A percentile compares a stretch with the other conserved stretches of the same genome.
Evolutionary conservation across 225 moss, liverwort and hornwort species (phyloP).

Genomic region (Polytrichum commune): DNA sequence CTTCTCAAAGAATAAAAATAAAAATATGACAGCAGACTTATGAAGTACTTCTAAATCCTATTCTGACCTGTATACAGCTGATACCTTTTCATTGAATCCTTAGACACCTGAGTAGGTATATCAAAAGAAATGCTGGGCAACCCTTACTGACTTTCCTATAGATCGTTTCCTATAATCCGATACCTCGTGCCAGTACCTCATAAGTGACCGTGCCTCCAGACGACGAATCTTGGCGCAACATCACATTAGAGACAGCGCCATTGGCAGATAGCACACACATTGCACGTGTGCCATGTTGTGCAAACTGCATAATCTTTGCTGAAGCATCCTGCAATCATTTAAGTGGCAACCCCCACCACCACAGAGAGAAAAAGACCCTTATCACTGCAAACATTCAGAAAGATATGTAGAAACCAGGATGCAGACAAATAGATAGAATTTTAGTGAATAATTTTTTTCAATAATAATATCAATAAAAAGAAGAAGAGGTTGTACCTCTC

Average conservation of each 20-base stretch:
- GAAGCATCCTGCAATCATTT: constrained; percentile 77
- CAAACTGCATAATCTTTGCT: constrained; percentile 85
- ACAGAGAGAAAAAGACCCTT: background rate
- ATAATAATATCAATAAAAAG: background rate
- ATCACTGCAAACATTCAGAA: background rate
- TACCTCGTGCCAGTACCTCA: constrained; percentile 51
- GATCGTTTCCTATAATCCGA: background rate
- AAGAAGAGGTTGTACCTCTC: constrained; percentile 59
- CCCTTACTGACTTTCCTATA: background rate
- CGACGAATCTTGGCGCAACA: constrained; percentile 87
- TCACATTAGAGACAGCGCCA: constrained; percentile 95
- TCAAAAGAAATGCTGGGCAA: background rate
- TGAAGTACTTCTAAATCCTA: background rate
- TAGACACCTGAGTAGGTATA: background rate
- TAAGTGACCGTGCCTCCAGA: constrained; percentile 94
- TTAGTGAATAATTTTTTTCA: too few relatives aligned
- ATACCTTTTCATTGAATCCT: background rate
- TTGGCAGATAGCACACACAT: constrained; percentile 95
- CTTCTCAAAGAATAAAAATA: background rate
- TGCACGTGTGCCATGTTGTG: constrained; percentile 89
- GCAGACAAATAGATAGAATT: background rate
- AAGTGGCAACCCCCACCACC: constrained; percentile 9
- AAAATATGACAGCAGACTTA: background rate
- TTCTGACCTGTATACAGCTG: too few relatives aligned
- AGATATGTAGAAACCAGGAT: background rate